Percentiles rank a stretch among this genome's conserved stretches.
These are phyloP conservation scores for Exophiala calicioides DNA, from an alignment of 2,329 filamentous ascomycete genomes.

Conservation along the genomic window DNA sequence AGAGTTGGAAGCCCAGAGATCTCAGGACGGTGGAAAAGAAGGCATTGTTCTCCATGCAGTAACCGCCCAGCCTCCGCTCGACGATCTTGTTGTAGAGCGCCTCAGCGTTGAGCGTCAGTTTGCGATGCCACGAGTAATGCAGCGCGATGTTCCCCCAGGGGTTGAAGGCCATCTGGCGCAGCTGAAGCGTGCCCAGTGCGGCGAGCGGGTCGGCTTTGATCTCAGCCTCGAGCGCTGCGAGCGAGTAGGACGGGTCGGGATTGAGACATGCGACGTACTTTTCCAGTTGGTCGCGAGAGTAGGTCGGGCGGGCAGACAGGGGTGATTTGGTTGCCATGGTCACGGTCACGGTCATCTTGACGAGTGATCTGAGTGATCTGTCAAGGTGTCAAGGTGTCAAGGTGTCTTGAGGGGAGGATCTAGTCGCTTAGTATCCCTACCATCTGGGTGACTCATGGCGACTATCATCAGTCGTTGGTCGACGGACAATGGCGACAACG, in stretches of 20 bases:
- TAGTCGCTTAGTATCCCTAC: too few relatives aligned
- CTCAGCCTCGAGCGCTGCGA: slow-evolving; percentile 34
- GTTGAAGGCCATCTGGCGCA: slow-evolving; percentile 49
- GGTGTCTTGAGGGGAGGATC: too few relatives aligned
- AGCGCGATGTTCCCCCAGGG: slow-evolving; percentile 61
- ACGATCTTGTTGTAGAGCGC: slow-evolving; percentile 57
- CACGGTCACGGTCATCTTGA: background rate
- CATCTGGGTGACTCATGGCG: too few relatives aligned
- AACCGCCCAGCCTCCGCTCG: slow-evolving; percentile 54
- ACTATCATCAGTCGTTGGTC: too few relatives aligned
- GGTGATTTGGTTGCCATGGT: slow-evolving; percentile 11
- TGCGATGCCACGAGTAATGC: slow-evolving; percentile 55
- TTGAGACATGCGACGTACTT: slow-evolving; percentile 39
- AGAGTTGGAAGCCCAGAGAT: slow-evolving; percentile 55
- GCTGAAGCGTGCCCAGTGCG: slow-evolving; percentile 40
- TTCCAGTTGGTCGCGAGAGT: slow-evolving; percentile 40
- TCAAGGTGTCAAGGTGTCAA: background rate
- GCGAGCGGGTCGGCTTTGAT: slow-evolving; percentile 37
- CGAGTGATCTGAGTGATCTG: too few relatives aligned
- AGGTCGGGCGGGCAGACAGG: slow-evolving; percentile 32
- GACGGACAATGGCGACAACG: too few relatives aligned
- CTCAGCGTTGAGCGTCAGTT: slow-evolving; percentile 52
- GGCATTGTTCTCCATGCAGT: slow-evolving; percentile 63
- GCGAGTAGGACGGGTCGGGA: slow-evolving; percentile 22
- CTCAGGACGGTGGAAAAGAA: slow-evolving; percentile 55